Evolutionary conservation across 1,139 yeast genomes (phyloP).

Genomic region (Taiozyma sp.): DNA sequence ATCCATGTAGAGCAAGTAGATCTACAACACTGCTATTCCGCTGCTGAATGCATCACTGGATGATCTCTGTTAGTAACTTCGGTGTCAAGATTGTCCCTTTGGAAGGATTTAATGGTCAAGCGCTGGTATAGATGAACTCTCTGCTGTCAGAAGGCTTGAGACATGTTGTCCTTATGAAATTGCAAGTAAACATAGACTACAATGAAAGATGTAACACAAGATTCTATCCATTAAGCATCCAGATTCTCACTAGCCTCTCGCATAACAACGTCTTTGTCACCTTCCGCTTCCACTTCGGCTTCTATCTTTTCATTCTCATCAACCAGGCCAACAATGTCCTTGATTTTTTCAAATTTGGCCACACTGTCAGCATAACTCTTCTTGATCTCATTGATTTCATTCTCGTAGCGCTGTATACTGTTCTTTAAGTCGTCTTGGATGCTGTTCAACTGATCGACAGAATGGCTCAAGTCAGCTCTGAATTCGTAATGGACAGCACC

Average conservation of each 20-base stretch:
- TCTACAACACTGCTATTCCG: too few species aligned
- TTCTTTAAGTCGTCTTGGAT: slow-evolving; percentile 5
- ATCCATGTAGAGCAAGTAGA: too few species aligned
- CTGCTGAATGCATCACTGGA: too few species aligned
- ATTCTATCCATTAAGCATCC: not conserved
- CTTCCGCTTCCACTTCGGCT: slow-evolving; percentile 4
- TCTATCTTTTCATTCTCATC: slow-evolving; percentile 11
- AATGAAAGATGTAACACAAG: too few species aligned
- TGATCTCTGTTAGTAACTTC: too few species aligned
- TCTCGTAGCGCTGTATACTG: slow-evolving; percentile 7
- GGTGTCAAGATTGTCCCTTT: too few species aligned
- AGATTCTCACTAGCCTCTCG: not conserved
- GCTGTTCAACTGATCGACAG: slow-evolving; percentile 7
- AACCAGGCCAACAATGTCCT: slow-evolving; percentile 11
- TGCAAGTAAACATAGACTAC: not conserved
- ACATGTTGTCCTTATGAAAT: too few species aligned
- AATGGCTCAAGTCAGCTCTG: not conserved
- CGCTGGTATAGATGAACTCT: too few species aligned
- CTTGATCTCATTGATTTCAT: slow-evolving; percentile 13
- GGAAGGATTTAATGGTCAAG: too few species aligned
- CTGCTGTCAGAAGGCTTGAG: too few species aligned
- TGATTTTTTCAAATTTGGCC: slow-evolving; percentile 15
- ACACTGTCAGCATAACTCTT: slow-evolving; percentile 12
- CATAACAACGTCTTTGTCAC: not conserved
- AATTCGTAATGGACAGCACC: slow-evolving; percentile 4